Evolutionary conservation across 2,329 filamentous ascomycete genomes (phyloP).

Genomic region (Cadophora gregata): DNA sequence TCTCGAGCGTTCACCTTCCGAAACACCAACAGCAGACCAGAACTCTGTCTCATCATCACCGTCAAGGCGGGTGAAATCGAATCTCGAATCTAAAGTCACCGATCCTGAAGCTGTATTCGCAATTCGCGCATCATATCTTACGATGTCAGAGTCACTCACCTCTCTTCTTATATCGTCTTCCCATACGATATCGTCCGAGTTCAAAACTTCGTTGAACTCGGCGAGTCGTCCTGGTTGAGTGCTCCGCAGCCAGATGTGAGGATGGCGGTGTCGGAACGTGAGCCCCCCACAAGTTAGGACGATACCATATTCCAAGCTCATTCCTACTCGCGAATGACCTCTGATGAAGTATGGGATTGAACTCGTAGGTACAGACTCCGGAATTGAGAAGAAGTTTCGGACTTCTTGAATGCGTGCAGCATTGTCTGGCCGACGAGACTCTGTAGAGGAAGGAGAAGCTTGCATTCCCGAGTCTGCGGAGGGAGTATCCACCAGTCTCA

Average conservation of each 20-base stretch:
- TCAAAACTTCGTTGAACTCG: not conserved
- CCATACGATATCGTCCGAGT: not conserved
- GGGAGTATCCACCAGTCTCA: not conserved
- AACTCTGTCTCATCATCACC: not conserved
- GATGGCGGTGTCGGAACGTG: not conserved
- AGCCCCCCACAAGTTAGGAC: not conserved
- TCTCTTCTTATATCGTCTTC: not conserved
- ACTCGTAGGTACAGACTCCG: not conserved
- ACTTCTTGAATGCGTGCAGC: not conserved
- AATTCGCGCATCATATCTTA: not conserved
- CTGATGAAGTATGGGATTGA: conserved; percentile 6
- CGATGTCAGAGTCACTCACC: not conserved
- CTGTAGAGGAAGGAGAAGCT: not conserved
- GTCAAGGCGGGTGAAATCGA: not conserved
- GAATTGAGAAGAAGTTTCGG: conserved; percentile 10
- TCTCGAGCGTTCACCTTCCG: not conserved
- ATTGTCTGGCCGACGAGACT: not conserved
- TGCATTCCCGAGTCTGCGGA: not conserved
- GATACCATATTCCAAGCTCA: not conserved
- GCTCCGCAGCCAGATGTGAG: not conserved
- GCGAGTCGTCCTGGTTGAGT: not conserved
- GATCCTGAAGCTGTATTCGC: not conserved
- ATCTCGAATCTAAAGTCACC: not conserved
- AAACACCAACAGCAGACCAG: not conserved
- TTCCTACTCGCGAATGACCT: not conserved